phyloP scores from a whole-genome alignment of 306 rosid species.

The Rosa persica region DNA sequence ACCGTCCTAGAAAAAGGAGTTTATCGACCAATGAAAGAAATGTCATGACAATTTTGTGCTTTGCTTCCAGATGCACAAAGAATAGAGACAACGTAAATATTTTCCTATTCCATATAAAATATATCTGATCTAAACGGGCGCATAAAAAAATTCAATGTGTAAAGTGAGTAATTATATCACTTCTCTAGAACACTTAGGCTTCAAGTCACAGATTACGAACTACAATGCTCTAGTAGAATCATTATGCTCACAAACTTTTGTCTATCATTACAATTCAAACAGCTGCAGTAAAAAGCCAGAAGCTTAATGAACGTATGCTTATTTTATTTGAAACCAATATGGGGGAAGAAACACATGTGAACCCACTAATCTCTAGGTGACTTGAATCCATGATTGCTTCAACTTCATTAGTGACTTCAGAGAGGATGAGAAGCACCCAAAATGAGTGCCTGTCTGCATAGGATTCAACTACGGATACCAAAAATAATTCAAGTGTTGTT shows the following conservation, averaged over 20 bases:
- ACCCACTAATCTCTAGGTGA: conserved; percentile 30
- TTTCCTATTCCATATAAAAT: conserved; percentile 5
- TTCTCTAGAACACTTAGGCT: conserved; percentile 26
- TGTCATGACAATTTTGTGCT: background rate
- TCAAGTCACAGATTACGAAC: conserved; percentile 37
- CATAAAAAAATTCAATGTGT: background rate
- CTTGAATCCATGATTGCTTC: conserved; percentile 26
- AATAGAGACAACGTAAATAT: conserved; percentile 19
- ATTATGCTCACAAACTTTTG: conserved; percentile 29
- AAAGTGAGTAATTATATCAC: conserved; percentile 7
- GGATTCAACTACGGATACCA: background rate
- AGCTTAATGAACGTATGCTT: conserved; percentile 2
- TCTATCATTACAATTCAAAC: conserved; percentile 21
- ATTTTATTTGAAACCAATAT: background rate
- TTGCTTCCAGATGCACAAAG: background rate
- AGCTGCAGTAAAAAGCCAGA: conserved; percentile 14
- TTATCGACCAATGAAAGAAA: too few relatives aligned
- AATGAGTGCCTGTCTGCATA: background rate
- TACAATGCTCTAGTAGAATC: conserved; percentile 21
- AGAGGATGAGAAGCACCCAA: conserved; percentile 7
- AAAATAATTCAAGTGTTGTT: background rate
- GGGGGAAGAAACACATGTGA: conserved; percentile 16
- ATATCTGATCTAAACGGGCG: background rate
- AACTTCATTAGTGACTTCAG: conserved; percentile 1
- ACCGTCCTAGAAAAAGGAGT: too few relatives aligned